Percentiles rank a stretch among this genome's conserved stretches.
Evolutionary conservation across 2,329 filamentous ascomycete genomes (phyloP).

Genomic region (Allantophomopsis lycopodina): DNA sequence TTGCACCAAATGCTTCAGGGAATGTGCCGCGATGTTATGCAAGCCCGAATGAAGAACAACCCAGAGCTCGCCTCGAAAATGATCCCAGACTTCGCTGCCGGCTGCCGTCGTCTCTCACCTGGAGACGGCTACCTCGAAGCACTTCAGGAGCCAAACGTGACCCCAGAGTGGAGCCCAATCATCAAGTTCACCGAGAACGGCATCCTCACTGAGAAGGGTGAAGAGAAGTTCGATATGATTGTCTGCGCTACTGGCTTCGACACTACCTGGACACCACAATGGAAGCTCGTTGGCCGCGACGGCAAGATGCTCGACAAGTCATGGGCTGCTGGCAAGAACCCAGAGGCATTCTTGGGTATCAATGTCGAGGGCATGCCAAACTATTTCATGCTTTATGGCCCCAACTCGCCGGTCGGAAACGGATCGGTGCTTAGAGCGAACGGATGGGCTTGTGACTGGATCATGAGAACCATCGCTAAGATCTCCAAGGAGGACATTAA

Average conservation of each 20-base stretch:
- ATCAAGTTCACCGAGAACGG: slow-evolving; percentile 23
- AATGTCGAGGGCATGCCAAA: slow-evolving; percentile 14
- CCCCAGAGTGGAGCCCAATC: slow-evolving; percentile 29
- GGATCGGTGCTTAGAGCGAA: slow-evolving; percentile 13
- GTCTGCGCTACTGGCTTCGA: slow-evolving; percentile 23
- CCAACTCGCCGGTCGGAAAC: slow-evolving; percentile 12
- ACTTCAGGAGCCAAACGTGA: slow-evolving; percentile 20
- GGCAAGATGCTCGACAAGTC: slow-evolving; percentile 11
- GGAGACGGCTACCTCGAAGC: slow-evolving; percentile 26
- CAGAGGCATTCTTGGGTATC: slow-evolving; percentile 15
- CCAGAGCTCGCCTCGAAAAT: slow-evolving; percentile 21
- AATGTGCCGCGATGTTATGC: slow-evolving; percentile 38
- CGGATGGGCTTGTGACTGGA: slow-evolving; percentile 14
- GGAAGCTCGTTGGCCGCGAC: slow-evolving; percentile 7
- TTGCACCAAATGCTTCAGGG: slow-evolving; percentile 32
- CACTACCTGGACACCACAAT: slow-evolving; percentile 12
- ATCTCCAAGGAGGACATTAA: slow-evolving; percentile 31
- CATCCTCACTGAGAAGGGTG: slow-evolving; percentile 14
- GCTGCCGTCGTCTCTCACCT: slow-evolving; percentile 27
- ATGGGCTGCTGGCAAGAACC: slow-evolving; percentile 14
- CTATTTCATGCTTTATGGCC: slow-evolving; percentile 16
- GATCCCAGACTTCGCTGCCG: slow-evolving; percentile 26
- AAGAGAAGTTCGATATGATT: slow-evolving; percentile 20
- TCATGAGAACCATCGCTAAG: slow-evolving; percentile 13
- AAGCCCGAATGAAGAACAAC: slow-evolving; percentile 33